These are phyloP conservation scores for Lophiostoma macrostomum DNA, from an alignment of 495 filamentous ascomycete species.

Conservation along the genomic window DNA sequence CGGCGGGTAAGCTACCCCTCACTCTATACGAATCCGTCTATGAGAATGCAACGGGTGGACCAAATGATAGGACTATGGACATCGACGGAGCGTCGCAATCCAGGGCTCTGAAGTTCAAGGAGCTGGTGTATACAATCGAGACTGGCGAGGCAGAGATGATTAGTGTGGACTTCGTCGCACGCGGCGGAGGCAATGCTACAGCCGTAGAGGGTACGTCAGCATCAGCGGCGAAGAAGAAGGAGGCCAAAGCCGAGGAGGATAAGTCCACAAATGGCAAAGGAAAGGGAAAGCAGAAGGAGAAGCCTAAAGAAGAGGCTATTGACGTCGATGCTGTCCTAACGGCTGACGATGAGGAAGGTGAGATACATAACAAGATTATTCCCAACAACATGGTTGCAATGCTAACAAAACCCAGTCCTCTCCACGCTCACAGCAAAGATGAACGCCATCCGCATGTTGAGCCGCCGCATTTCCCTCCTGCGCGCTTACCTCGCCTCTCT, in stretches of 20 bases:
- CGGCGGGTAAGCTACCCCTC: constrained; percentile 78
- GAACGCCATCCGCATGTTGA: constrained; percentile 90
- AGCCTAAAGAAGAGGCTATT: constrained; percentile 16
- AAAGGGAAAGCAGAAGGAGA: constrained; percentile 42
- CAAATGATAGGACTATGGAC: constrained; percentile 60
- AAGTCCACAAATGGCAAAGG: constrained; percentile 42
- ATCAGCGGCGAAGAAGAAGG: constrained; percentile 12
- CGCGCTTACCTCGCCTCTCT: constrained; percentile 74
- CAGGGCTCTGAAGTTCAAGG: constrained; percentile 65
- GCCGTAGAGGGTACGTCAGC: constrained; percentile 47
- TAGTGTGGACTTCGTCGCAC: constrained; percentile 83
- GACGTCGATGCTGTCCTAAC: constrained; percentile 57
- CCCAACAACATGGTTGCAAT: constrained; percentile 15
- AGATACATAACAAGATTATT: neutral
- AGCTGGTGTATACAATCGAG: constrained; percentile 82
- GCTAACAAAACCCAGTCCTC: constrained; percentile 49
- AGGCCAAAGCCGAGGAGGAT: constrained; percentile 33
- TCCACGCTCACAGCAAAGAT: constrained; percentile 74
- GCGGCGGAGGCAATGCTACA: constrained; percentile 74
- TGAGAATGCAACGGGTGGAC: constrained; percentile 56
- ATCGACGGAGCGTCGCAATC: constrained; percentile 57
- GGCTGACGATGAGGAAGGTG: constrained; percentile 74
- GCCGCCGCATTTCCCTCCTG: constrained; percentile 77
- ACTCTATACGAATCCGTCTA: constrained; percentile 85
- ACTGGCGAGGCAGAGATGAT: constrained; percentile 98